Evolutionary conservation across 164 flowering plant genomes (phyloP).

Genomic region (Chloranthus sessilifolius): DNA sequence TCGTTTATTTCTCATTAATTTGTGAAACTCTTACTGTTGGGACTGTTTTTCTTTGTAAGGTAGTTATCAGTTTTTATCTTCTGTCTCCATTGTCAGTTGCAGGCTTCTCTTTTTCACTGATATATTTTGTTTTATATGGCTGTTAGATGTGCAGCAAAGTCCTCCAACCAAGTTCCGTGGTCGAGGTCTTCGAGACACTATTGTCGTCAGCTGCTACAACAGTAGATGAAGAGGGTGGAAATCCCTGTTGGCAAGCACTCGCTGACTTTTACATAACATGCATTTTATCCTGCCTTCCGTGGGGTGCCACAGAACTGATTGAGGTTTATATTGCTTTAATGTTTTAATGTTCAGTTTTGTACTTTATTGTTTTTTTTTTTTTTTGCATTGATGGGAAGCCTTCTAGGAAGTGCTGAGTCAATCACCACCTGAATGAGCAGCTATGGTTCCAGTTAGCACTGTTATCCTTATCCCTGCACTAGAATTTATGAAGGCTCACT

Average conservation of each 20-base stretch:
- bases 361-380: background rate
- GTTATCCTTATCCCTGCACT: too few species aligned
- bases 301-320: slow-evolving; percentile 89
- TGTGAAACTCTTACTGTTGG: too few species aligned
- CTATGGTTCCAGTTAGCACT: too few species aligned
- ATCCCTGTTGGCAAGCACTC: slow-evolving; percentile 96
- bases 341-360: slow-evolving; percentile 1
- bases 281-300: slow-evolving; percentile 89
- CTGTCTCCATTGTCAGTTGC: too few species aligned
- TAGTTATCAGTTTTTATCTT: too few species aligned
- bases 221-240: slow-evolving; percentile 94
- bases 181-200: slow-evolving; percentile 73
- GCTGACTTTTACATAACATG: slow-evolving; percentile 91
- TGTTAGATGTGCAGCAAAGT: slow-evolving; percentile 91
- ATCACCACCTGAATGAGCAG: too few species aligned
- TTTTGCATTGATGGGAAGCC: background rate
- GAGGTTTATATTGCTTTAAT: slow-evolving; percentile 49
- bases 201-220: slow-evolving; percentile 93
- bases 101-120: too few species aligned
- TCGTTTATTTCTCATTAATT: too few species aligned
- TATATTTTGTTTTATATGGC: slow-evolving; percentile 3
- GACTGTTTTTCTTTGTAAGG: too few species aligned
- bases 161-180: slow-evolving; percentile 67
- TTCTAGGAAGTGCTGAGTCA: background rate
- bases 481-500: too few species aligned